Base-by-base conservation (phyloP, 2,329 filamentous ascomycete species). In the Kalaharituber pfeilii region DNA sequence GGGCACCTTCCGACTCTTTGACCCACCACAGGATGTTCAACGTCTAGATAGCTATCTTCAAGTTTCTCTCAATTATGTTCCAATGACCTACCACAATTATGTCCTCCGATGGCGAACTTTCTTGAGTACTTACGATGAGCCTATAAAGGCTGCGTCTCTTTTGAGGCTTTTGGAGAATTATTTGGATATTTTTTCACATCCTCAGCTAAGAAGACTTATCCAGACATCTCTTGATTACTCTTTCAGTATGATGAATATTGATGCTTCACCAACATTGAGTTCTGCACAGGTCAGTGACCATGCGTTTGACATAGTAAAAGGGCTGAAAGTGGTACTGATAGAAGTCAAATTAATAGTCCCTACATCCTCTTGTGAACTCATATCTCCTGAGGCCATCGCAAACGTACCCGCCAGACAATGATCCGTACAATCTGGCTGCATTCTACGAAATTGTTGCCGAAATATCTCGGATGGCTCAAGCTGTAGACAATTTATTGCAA, bases 311-410 rank as follows among this genome's bases (percentile, higher is more conserved):
- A 50, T 45, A 49, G 39, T 24, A 24, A n/a, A n/a, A n/a, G n/a
- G n/a, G n/a, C n/a, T n/a, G n/a, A n/a, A n/a, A n/a, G 49, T 50
- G 54, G 49, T 58, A 56, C 52, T 59, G 58, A 59, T 59, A 59
- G 56, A 56, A 51, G 53, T 25, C 45, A 11, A 59, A 58, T 56
- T 51, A 58, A 58, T 27, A 78, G 70, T 74, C 78, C 2, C 65
- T 81, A 7, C 76, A 82, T 59, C 73, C 78, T 11, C 66, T 81
- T 18, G 73, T 77, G 57, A 82, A 82, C 60, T 71, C 72, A 2
- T 69, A 71, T 1, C 65, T 79, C n/a, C 66, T 75, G 2, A 67
- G 70, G 5, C 62, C 78, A 2, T 63, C 78, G 27, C 66, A 71
- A 15, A 57, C 62, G 2, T 60, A 62, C 11, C 63, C 59, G 64